phyloP scores from a whole-genome alignment of 2,329 filamentous ascomycete species.

The Hymenoscyphus linearis region DNA sequence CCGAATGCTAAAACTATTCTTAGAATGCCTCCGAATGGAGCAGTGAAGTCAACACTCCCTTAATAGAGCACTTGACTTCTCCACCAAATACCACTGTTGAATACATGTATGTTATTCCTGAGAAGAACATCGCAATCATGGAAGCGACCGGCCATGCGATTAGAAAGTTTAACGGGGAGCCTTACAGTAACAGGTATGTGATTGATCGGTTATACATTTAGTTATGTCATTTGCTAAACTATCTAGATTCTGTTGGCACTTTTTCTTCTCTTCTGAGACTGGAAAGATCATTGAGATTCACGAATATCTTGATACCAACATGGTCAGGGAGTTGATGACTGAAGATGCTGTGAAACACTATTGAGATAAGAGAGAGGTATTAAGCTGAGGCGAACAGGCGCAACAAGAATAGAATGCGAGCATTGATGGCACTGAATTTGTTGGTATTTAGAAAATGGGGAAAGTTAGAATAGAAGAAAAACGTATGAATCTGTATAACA shows the following conservation, averaged over 20 bases:
- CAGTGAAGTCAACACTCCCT: background rate
- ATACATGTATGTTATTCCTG: background rate
- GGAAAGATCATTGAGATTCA: background rate
- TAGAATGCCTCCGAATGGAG: background rate
- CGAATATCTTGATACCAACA: background rate
- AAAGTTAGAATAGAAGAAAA: too few species aligned
- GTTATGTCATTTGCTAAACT: background rate
- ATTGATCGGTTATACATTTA: background rate
- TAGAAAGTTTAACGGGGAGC: background rate
- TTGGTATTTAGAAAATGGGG: too few species aligned
- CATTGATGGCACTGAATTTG: too few species aligned
- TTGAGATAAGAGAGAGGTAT: background rate
- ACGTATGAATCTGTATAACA: too few species aligned
- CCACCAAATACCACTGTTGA: background rate
- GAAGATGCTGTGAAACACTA: background rate
- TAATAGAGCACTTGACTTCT: background rate
- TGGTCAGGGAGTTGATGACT: background rate
- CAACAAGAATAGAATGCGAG: too few species aligned
- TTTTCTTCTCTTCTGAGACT: background rate
- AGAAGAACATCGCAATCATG: background rate
- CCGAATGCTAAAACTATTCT: background rate
- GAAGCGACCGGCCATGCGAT: background rate
- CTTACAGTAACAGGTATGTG: background rate
- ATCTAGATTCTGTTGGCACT: background rate
- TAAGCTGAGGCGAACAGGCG: background rate